Evolutionary conservation across 2,329 filamentous ascomycete species (phyloP).

Genomic region (Pseudocercospora cruenta): DNA sequence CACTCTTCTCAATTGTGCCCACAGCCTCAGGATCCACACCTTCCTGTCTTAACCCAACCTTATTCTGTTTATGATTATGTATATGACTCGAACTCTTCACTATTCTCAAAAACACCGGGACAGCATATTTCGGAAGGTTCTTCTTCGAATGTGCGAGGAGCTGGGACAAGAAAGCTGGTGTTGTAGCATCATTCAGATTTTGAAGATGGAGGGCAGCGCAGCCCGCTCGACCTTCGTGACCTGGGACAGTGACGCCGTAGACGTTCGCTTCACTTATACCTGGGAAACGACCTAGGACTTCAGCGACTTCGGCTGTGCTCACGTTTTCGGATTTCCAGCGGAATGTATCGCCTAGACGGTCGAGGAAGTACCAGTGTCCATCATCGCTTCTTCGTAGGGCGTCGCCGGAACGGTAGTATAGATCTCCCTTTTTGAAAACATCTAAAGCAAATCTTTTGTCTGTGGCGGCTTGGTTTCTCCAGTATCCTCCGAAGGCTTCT

Average conservation of each 20-base stretch:
- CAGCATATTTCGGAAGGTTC: slow-evolving; percentile 72
- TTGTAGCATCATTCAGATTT: slow-evolving; percentile 55
- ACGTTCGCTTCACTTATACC: slow-evolving; percentile 51
- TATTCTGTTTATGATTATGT: slow-evolving; percentile 81
- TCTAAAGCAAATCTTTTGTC: slow-evolving; percentile 55
- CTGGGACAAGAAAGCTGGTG: slow-evolving; percentile 51
- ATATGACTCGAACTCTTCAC: slow-evolving; percentile 60
- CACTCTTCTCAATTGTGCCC: slow-evolving; percentile 49
- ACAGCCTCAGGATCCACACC: slow-evolving; percentile 64
- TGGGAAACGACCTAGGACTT: slow-evolving; percentile 46
- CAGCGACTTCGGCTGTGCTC: slow-evolving; percentile 50
- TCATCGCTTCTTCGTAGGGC: slow-evolving; percentile 46
- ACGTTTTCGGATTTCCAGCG: slow-evolving; percentile 55
- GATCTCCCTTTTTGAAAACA: slow-evolving; percentile 50
- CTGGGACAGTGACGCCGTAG: slow-evolving; percentile 51
- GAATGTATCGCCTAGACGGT: slow-evolving; percentile 51
- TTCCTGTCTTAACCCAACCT: slow-evolving; percentile 68
- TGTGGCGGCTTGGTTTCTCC: slow-evolving; percentile 68
- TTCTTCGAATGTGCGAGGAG: slow-evolving; percentile 61
- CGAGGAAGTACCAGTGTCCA: slow-evolving; percentile 52
- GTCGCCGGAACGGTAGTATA: slow-evolving; percentile 52
- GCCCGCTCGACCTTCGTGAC: slow-evolving; percentile 56
- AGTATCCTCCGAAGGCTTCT: slow-evolving; percentile 69
- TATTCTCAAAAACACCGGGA: slow-evolving; percentile 71
- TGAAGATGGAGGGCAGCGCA: slow-evolving; percentile 59